A percentile compares a stretch with the other conserved stretches of the same genome.
Evolutionary conservation across 2,329 filamentous ascomycete genomes (phyloP).

Genomic region (Dothideomycetes sp.): DNA sequence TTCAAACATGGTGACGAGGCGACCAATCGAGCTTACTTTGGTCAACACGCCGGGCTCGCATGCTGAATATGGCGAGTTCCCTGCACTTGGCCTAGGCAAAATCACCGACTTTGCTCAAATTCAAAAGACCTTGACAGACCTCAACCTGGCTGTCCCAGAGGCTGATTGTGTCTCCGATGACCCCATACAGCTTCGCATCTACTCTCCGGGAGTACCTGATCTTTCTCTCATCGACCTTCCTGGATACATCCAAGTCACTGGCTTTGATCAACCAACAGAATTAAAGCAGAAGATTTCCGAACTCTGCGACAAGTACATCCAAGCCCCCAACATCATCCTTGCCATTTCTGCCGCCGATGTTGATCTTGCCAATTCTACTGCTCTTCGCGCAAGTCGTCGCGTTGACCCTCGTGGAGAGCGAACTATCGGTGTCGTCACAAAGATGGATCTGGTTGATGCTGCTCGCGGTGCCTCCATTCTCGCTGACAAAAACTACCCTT

Average conservation of each 20-base stretch:
- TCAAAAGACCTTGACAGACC: slow-evolving; percentile 84
- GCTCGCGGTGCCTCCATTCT: slow-evolving; percentile 67
- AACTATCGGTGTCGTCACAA: slow-evolving; percentile 97
- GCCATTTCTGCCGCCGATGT: slow-evolving; percentile 97
- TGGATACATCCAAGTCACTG: slow-evolving; percentile 93
- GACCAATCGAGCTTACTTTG: slow-evolving; percentile 90
- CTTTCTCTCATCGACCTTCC: slow-evolving; percentile 92
- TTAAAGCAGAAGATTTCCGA: slow-evolving; percentile 93
- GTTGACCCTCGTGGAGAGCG: slow-evolving; percentile 91
- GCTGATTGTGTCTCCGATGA: slow-evolving; percentile 91
- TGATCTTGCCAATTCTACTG: slow-evolving; percentile 91
- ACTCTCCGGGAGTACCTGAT: slow-evolving; percentile 90
- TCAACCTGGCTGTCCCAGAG: slow-evolving; percentile 87
- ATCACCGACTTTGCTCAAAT: slow-evolving; percentile 88
- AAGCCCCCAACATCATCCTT: slow-evolving; percentile 88
- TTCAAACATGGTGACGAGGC: slow-evolving; percentile 94
- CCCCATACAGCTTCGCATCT: slow-evolving; percentile 89
- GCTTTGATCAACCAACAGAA: slow-evolving; percentile 78
- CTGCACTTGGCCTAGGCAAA: slow-evolving; percentile 77
- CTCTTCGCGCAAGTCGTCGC: slow-evolving; percentile 74
- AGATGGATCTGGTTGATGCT: slow-evolving; percentile 95
- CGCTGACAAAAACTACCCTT: slow-evolving; percentile 81
- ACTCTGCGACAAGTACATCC: slow-evolving; percentile 96
- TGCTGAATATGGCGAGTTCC: slow-evolving; percentile 92
- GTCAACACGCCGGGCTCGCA: slow-evolving; percentile 85